Conservation (phyloP, 2,329 filamentous ascomycete species). For the Thermothelomyces thermophilus region DNA sequence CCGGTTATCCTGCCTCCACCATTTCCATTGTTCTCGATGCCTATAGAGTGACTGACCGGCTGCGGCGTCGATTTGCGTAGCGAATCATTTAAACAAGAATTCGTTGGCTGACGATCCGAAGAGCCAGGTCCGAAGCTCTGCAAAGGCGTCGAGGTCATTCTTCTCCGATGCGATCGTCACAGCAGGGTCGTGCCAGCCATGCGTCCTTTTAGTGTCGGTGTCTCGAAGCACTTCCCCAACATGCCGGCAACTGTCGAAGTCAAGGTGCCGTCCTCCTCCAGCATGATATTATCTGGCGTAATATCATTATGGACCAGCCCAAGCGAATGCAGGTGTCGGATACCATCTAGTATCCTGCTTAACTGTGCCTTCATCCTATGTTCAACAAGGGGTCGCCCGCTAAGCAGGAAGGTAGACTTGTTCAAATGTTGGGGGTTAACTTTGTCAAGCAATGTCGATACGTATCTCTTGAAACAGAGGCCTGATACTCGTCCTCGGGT, state of each 20-base stretch:
- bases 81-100: slow-evolving; percentile 3
- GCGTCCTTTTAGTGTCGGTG: neutral
- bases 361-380: slow-evolving; percentile 1
- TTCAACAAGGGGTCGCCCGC: slow-evolving; percentile 4
- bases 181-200: slow-evolving; percentile 8
- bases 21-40: too few species aligned
- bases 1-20: too few species aligned
- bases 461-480: slow-evolving; percentile 5
- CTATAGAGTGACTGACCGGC: too few species aligned
- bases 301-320: slow-evolving; percentile 9
- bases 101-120: slow-evolving; percentile 4
- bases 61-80: neutral
- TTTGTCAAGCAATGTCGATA: neutral
- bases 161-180: neutral
- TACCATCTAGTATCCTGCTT: neutral
- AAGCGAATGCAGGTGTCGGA: slow-evolving; percentile 4
- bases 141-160: slow-evolving; percentile 7
- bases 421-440: slow-evolving; percentile 3
- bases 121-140: slow-evolving; percentile 5
- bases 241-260: slow-evolving; percentile 7
- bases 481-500: slow-evolving; percentile 4
- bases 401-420: slow-evolving; percentile 3
- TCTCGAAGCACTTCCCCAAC: slow-evolving; percentile 3
- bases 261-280: slow-evolving; percentile 4
- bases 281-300: slow-evolving; percentile 7